These are phyloP conservation scores for Physcomitrellopsis africana DNA, from an alignment of 225 moss, liverwort and hornwort species.

Conservation along the genomic window DNA sequence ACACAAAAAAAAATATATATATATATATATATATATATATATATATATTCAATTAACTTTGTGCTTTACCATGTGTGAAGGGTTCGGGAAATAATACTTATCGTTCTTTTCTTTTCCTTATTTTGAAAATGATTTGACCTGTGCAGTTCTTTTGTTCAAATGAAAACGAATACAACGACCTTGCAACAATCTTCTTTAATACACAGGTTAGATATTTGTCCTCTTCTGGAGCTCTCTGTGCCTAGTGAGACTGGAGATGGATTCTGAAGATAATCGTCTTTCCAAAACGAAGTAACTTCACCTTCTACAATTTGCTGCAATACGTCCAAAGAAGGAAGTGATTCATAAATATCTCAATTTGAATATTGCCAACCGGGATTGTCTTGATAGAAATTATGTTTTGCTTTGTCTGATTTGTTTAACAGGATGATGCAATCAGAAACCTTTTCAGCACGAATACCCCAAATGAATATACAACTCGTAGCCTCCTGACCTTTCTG, in stretches of 20 bases:
- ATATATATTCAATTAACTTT: neutral
- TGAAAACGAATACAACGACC: conserved; percentile 93
- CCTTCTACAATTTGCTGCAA: conserved; percentile 6
- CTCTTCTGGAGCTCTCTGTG: conserved; percentile 15
- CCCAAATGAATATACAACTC: conserved; percentile 85
- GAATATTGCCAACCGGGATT: neutral
- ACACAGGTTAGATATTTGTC: conserved; percentile 69
- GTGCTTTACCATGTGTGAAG: conserved; percentile 8
- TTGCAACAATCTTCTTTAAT: conserved; percentile 98
- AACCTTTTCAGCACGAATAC: conserved; percentile 98
- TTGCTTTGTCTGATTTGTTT: conserved; percentile 22
- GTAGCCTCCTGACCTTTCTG: conserved; percentile 84
- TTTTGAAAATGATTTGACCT: conserved; percentile 26
- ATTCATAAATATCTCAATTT: neutral
- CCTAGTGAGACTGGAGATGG: conserved; percentile 10
- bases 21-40: neutral
- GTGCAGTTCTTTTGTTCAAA: conserved; percentile 86
- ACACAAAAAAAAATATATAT: neutral
- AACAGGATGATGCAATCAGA: conserved; percentile 97
- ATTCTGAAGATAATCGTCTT: conserved; percentile 11
- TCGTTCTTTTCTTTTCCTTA: conserved; percentile 5
- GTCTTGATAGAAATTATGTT: neutral
- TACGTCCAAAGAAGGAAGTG: neutral
- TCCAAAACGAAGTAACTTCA: neutral
- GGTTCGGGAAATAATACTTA: neutral